A percentile compares a stretch with the other conserved stretches of the same genome.
These are phyloP conservation scores for Penicillium sp. DNA, from an alignment of 2,329 filamentous ascomycete species.

Conservation along the genomic window DNA sequence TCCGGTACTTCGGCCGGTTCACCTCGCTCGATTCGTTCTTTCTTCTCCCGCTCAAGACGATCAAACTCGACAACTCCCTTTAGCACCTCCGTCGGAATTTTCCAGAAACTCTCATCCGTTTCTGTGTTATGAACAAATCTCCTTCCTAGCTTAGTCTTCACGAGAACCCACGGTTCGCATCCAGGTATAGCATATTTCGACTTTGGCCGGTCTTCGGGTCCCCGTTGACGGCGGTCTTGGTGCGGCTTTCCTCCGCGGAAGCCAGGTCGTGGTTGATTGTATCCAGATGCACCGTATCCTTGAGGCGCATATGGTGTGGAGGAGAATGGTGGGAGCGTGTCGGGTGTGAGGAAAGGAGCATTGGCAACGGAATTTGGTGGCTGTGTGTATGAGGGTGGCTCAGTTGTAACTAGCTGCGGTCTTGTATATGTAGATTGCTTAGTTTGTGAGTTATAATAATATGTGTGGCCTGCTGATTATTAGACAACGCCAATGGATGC, in stretches of 20 bases:
- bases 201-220: slow-evolving; percentile 79
- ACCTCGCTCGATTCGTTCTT: slow-evolving; percentile 8
- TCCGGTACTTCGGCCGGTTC: slow-evolving; percentile 21
- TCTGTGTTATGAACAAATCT: slow-evolving; percentile 87
- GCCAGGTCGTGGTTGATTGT: slow-evolving; percentile 52
- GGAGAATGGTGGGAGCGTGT: slow-evolving; percentile 42
- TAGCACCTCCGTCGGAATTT: slow-evolving; percentile 86
- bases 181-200: slow-evolving; percentile 79
- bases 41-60: slow-evolving; percentile 71
- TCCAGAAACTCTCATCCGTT: slow-evolving; percentile 92
- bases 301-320: slow-evolving; percentile 41
- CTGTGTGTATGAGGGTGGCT: slow-evolving; percentile 35
- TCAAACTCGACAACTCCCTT: slow-evolving; percentile 73
- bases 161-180: slow-evolving; percentile 84
- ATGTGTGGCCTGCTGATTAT: slow-evolving; percentile 68
- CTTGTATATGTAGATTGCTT: slow-evolving; percentile 87
- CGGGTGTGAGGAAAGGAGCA: slow-evolving; percentile 35
- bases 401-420: slow-evolving; percentile 55
- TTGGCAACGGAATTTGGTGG: slow-evolving; percentile 50
- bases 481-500: slow-evolving; percentile 24
- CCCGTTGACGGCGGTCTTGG: slow-evolving; percentile 66
- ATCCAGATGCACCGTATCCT: slow-evolving; percentile 27
- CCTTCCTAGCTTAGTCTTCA: slow-evolving; percentile 88
- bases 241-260: slow-evolving; percentile 58
- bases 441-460: slow-evolving; percentile 83